Evolutionary conservation across 2,329 filamentous ascomycete species (phyloP).

Genomic region (Xylaria sp.): DNA sequence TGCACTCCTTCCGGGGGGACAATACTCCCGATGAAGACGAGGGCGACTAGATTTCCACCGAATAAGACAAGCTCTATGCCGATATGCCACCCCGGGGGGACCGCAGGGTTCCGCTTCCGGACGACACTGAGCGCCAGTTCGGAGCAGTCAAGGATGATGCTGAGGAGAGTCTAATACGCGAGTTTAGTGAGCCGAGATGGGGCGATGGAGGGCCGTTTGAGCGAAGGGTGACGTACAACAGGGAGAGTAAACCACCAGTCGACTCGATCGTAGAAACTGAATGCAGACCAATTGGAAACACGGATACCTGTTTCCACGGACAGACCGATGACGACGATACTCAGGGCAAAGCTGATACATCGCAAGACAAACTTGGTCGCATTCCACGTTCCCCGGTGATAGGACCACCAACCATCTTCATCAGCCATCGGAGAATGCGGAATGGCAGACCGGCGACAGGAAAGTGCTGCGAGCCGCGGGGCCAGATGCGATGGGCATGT

Average conservation of each 20-base stretch:
- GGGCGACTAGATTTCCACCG: conserved; percentile 17
- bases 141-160: not conserved
- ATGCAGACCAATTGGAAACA: not conserved
- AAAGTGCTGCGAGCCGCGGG: not conserved
- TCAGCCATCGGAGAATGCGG: conserved; percentile 12
- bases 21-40: not conserved
- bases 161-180: conserved; percentile 7
- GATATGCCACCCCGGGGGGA: conserved; percentile 23
- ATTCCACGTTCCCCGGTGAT: conserved; percentile 21
- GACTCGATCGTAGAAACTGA: not conserved
- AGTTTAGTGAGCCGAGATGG: not conserved
- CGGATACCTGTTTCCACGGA: conserved; percentile 1
- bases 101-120: conserved; percentile 17
- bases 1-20: not conserved
- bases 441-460: not conserved
- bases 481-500: not conserved
- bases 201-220: not conserved
- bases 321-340: conserved; percentile 11
- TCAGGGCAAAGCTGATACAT: conserved; percentile 5
- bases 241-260: conserved; percentile 15
- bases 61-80: conserved; percentile 15
- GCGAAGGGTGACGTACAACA: conserved; percentile 4
- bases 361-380: conserved; percentile 13
- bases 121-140: conserved; percentile 1
- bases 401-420: conserved; percentile 8